These are phyloP conservation scores for Tulasnella sp. DNA, from an alignment of 768 basidiomycete genomes.

Conservation along the genomic window DNA sequence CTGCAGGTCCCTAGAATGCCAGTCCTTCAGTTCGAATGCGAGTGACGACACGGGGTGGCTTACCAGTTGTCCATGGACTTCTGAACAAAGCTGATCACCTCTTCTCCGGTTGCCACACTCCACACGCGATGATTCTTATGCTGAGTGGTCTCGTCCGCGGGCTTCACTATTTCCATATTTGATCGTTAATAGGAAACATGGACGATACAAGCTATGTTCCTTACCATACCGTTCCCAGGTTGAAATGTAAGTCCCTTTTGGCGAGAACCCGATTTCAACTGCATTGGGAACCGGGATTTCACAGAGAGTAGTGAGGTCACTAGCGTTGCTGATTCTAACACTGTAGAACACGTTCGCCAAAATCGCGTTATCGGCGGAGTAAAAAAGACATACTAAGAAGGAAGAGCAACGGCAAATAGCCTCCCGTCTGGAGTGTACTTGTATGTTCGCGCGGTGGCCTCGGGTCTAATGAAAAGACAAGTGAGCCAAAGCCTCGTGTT, in stretches of 20 bases:
- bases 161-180: slow-evolving; percentile 58
- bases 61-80: slow-evolving; percentile 89
- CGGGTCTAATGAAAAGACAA: slow-evolving; percentile 56
- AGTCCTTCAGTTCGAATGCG: slow-evolving; percentile 37
- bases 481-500: slow-evolving; percentile 19
- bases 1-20: slow-evolving; percentile 61
- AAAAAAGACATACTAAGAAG: slow-evolving; percentile 41
- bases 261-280: slow-evolving; percentile 88
- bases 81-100: slow-evolving; percentile 84
- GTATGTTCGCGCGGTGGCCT: slow-evolving; percentile 72
- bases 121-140: slow-evolving; percentile 95
- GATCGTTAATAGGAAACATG: background rate
- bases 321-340: slow-evolving; percentile 75
- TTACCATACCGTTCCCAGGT: slow-evolving; percentile 91
- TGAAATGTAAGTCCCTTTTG: slow-evolving; percentile 88
- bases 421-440: slow-evolving; percentile 86
- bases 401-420: slow-evolving; percentile 82
- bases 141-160: slow-evolving; percentile 79
- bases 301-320: slow-evolving; percentile 68
- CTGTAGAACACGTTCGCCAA: slow-evolving; percentile 48
- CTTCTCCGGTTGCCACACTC: slow-evolving; percentile 80
- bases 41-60: slow-evolving; percentile 41
- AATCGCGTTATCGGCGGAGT: slow-evolving; percentile 6
- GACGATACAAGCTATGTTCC: slow-evolving; percentile 37
- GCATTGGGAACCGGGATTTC: slow-evolving; percentile 76